Evolutionary conservation across 202 grass and related monocot species (phyloP).

Genomic region (Bolboschoenoplectus hybrid): DNA sequence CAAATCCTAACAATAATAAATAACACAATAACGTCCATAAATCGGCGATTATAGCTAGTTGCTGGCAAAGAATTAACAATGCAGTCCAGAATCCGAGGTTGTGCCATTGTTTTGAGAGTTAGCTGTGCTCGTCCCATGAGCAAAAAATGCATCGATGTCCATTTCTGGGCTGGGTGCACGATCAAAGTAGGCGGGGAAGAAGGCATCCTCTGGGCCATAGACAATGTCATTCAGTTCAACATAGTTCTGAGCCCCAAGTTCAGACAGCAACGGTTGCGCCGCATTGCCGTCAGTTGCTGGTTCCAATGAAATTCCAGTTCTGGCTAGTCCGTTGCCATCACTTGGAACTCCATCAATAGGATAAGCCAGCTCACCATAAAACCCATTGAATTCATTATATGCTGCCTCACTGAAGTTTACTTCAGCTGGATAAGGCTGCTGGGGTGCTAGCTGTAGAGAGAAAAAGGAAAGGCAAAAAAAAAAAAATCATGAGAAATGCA

Average conservation of each 20-base stretch:
- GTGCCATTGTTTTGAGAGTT: too few relatives aligned
- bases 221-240: constrained; percentile 60
- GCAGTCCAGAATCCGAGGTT: too few relatives aligned
- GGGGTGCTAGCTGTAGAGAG: constrained; percentile 35
- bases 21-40: too few relatives aligned
- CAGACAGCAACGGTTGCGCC: constrained; percentile 28
- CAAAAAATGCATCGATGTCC: constrained; percentile 21
- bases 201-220: constrained; percentile 26
- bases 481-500: background rate
- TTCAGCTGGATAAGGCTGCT: constrained; percentile 43
- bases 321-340: background rate
- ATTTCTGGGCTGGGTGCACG: constrained; percentile 15
- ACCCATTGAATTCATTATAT: constrained; percentile 35
- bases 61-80: too few relatives aligned
- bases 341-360: constrained; percentile 22
- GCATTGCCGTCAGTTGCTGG: too few relatives aligned
- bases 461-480: background rate
- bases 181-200: constrained; percentile 25
- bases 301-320: too few relatives aligned
- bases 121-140: background rate
- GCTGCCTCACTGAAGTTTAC: constrained; percentile 41
- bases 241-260: constrained; percentile 50
- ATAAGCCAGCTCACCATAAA: constrained; percentile 52
- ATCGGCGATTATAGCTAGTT: too few relatives aligned
- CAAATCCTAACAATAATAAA: too few relatives aligned